Evolutionary conservation across 2,329 filamentous ascomycete genomes (phyloP).

Genomic region (Elsinoe ampelina): DNA sequence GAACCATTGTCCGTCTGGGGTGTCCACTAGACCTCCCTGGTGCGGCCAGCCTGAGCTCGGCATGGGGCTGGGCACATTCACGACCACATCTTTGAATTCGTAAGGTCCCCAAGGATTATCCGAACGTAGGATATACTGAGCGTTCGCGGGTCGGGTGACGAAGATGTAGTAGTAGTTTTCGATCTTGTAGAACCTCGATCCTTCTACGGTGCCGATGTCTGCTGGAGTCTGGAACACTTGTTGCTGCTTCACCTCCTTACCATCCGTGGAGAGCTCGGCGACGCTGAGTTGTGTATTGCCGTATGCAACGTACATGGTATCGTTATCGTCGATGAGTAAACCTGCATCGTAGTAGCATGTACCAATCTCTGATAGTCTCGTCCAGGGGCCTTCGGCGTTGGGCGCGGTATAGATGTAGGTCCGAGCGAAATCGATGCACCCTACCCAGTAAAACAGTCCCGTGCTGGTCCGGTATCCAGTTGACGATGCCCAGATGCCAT

Average conservation of each 20-base stretch:
- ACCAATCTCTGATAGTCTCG: slow-evolving; percentile 28
- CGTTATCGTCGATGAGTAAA: slow-evolving; percentile 46
- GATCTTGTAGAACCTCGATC: slow-evolving; percentile 49
- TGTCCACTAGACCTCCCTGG: slow-evolving; percentile 49
- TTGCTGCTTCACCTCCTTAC: slow-evolving; percentile 37
- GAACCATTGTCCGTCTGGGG: slow-evolving; percentile 46
- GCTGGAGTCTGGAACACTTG: slow-evolving; percentile 35
- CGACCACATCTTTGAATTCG: slow-evolving; percentile 35
- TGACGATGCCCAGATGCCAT: slow-evolving; percentile 49
- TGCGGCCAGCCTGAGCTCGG: slow-evolving; percentile 30
- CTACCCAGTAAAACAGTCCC: slow-evolving; percentile 48
- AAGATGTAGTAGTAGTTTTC: slow-evolving; percentile 50
- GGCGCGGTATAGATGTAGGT: slow-evolving; percentile 47
- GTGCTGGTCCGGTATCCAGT: slow-evolving; percentile 44
- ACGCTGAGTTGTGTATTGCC: slow-evolving; percentile 42
- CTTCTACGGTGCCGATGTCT: slow-evolving; percentile 33
- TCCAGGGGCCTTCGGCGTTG: slow-evolving; percentile 37
- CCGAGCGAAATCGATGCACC: slow-evolving; percentile 42
- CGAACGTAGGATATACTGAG: slow-evolving; percentile 43
- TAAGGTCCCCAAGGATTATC: slow-evolving; percentile 45
- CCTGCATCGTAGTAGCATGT: slow-evolving; percentile 51
- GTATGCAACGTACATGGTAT: slow-evolving; percentile 51
- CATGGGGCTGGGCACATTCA: slow-evolving; percentile 37
- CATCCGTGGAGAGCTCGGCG: slow-evolving; percentile 42
- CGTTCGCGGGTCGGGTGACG: slow-evolving; percentile 37